Percentiles rank a stretch among this genome's conserved stretches.
phyloP scores from a whole-genome alignment of 179 eudicot species.

The Camellia oleifera region DNA sequence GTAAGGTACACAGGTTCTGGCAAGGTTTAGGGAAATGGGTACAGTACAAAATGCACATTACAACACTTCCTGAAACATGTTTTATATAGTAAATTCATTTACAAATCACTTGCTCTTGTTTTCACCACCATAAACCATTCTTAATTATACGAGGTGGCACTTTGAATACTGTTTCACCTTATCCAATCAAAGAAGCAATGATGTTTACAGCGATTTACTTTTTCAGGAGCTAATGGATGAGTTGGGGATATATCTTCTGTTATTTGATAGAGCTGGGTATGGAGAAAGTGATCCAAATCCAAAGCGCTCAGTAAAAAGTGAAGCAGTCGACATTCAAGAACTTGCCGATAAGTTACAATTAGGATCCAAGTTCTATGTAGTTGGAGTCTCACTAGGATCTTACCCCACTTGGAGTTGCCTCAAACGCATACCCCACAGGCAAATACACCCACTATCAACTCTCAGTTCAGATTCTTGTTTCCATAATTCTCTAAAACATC shows the following conservation, averaged over 20 bases:
- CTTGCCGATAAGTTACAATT: constrained; percentile 34
- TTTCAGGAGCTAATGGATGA: constrained; percentile 34
- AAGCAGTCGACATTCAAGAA: constrained; percentile 34
- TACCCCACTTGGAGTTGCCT: constrained; percentile 39
- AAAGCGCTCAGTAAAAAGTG: constrained; percentile 26
- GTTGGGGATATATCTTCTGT: constrained; percentile 27
- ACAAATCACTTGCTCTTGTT: not conserved
- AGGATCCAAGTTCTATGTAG: constrained; percentile 30
- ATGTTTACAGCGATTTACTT: not conserved
- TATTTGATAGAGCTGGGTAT: constrained; percentile 40
- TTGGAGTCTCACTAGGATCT: constrained; percentile 36
- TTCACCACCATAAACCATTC: not conserved
- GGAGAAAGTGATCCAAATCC: constrained; percentile 46
- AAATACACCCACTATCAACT: not conserved
- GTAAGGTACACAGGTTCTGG: too few species aligned
- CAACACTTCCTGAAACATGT: not conserved
- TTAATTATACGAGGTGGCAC: not conserved
- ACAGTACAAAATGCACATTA: not conserved
- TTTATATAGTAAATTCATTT: not conserved
- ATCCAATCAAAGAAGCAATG: not conserved
- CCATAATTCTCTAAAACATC: not conserved
- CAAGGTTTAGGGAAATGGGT: not conserved
- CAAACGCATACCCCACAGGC: constrained; percentile 36
- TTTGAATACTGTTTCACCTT: not conserved
- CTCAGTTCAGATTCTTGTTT: not conserved